A percentile compares a stretch with the other conserved stretches of the same genome.
These are phyloP conservation scores for Fusarium sp. DNA, from an alignment of 2,329 filamentous ascomycete genomes.

Conservation along the genomic window DNA sequence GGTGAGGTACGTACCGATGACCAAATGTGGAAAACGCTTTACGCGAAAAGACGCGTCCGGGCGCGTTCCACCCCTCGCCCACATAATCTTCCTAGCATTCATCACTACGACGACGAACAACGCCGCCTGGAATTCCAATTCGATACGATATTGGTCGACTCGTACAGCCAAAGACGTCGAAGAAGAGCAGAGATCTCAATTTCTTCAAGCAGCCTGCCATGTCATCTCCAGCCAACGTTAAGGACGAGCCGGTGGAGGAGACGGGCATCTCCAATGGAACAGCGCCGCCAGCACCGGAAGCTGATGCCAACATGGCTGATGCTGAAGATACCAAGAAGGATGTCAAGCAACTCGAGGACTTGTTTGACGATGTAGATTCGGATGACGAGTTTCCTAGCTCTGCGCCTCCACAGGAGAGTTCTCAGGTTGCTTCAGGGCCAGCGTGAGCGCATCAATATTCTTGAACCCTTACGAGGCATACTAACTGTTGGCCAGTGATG, in stretches of 20 bases:
- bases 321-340: slow-evolving; percentile 54
- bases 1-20: slow-evolving; percentile 23
- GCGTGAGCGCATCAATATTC: slow-evolving; percentile 51
- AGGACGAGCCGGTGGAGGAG: slow-evolving; percentile 44
- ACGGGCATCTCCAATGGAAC: slow-evolving; percentile 28
- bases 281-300: slow-evolving; percentile 23
- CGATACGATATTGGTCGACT: neutral
- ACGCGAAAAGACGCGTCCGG: slow-evolving; percentile 41
- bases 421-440: slow-evolving; percentile 58
- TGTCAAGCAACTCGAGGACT: slow-evolving; percentile 65
- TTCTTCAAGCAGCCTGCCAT: slow-evolving; percentile 37
- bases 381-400: slow-evolving; percentile 72
- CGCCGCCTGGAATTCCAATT: slow-evolving; percentile 2
- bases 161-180: neutral
- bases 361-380: slow-evolving; percentile 69
- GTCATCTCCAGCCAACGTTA: slow-evolving; percentile 42
- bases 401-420: slow-evolving; percentile 51
- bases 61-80: slow-evolving; percentile 34
- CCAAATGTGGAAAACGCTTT: slow-evolving; percentile 36
- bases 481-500: slow-evolving; percentile 44
- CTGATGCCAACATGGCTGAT: slow-evolving; percentile 39
- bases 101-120: slow-evolving; percentile 36
- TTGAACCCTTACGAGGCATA: neutral
- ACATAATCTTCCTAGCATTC: slow-evolving; percentile 16
- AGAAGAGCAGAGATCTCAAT: slow-evolving; percentile 34